phyloP scores from a whole-genome alignment of 257 asterid genomes.

The Solanum pinnatisectum region DNA sequence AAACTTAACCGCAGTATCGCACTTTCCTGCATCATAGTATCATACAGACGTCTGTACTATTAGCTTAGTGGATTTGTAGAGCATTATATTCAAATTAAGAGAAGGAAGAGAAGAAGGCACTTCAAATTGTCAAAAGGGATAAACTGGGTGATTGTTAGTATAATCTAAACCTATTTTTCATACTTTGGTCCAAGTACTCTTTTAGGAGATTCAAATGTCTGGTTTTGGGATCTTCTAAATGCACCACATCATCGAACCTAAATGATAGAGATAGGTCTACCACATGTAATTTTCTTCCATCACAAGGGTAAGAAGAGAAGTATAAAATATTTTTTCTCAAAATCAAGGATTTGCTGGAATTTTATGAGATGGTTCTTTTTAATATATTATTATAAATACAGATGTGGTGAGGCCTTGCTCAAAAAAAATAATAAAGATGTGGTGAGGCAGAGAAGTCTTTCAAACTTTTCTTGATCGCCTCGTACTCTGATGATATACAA shows the following conservation, averaged over 20 bases:
- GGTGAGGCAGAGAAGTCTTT: neutral
- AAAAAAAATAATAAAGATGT: neutral
- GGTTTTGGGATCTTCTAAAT: neutral
- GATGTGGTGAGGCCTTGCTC: neutral
- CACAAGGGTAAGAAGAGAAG: neutral
- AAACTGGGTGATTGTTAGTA: neutral
- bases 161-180: neutral
- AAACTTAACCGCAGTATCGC: neutral
- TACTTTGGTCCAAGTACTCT: neutral
- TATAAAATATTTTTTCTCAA: neutral
- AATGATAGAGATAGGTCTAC: neutral
- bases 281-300: neutral
- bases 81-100: neutral
- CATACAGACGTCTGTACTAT: neutral
- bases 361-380: neutral
- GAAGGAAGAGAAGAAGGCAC: neutral
- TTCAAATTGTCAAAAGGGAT: neutral
- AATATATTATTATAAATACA: neutral
- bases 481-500: neutral
- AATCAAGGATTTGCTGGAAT: neutral
- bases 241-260: neutral
- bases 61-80: neutral
- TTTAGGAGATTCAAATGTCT: neutral
- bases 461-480: neutral
- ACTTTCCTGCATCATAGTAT: neutral